phyloP scores from a whole-genome alignment of 2,329 filamentous ascomycete species.

The Sphaerostilbella broomeana region DNA sequence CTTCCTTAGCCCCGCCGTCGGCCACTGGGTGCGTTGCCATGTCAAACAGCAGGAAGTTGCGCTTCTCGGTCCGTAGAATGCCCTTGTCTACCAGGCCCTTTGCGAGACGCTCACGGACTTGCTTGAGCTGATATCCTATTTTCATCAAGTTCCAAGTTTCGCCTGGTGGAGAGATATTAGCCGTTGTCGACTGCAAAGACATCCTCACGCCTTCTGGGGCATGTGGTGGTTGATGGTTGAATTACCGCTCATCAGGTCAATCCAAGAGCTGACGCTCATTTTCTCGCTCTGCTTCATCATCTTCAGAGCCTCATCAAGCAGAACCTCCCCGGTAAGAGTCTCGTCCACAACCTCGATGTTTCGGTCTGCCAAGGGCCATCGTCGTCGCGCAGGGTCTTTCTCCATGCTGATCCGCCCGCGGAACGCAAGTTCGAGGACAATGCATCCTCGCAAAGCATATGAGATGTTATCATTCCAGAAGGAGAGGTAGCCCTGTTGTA shows the following conservation, averaged over 20 bases:
- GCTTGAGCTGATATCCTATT: conserved; percentile 98
- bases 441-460: conserved; percentile 93
- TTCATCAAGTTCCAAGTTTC: conserved; percentile 99
- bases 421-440: conserved; percentile 95
- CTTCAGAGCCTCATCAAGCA: conserved; percentile 95
- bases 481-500: conserved; percentile 78
- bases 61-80: conserved; percentile 96
- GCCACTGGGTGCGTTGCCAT: conserved; percentile 99
- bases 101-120: conserved; percentile 93
- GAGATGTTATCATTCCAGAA: conserved; percentile 99
- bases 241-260: conserved; percentile 95
- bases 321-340: conserved; percentile 89
- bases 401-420: conserved; percentile 97
- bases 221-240: conserved; percentile 1
- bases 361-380: conserved; percentile 87
- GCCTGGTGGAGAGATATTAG: conserved; percentile 45
- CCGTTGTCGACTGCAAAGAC: too few species aligned
- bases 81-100: conserved; percentile 98
- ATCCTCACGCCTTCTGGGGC: too few species aligned
- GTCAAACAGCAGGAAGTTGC: conserved; percentile 98
- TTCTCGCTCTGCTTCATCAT: conserved; percentile 99
- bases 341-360: conserved; percentile 97
- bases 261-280: conserved; percentile 99
- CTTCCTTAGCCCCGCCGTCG: conserved; percentile 93
- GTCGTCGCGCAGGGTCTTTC: conserved; percentile 84